Conservation (phyloP, 2,329 filamentous ascomycete species). For the Diaporthe batatas region DNA sequence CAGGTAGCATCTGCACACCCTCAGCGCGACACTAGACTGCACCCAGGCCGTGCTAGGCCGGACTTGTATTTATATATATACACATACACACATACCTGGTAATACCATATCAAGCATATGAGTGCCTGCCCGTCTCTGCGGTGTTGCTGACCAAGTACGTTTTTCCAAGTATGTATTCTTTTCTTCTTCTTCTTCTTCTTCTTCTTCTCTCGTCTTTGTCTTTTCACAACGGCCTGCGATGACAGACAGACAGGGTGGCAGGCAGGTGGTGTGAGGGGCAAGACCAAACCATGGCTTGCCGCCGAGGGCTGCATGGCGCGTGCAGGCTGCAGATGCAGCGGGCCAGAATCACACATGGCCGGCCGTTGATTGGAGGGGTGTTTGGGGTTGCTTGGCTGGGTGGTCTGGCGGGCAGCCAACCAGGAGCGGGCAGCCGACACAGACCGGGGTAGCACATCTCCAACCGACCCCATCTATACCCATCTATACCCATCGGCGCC, state of each 20-base stretch:
- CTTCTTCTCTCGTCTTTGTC: too few relatives aligned
- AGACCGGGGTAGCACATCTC: conserved; percentile 18
- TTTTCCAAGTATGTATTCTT: too few relatives aligned
- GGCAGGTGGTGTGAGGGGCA: too few relatives aligned
- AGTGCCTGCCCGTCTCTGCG: too few relatives aligned
- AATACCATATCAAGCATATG: too few relatives aligned
- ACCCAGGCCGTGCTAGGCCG: background rate
- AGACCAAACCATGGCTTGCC: conserved; percentile 22
- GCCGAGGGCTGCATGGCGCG: conserved; percentile 28
- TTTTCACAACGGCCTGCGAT: too few relatives aligned
- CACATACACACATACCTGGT: too few relatives aligned
- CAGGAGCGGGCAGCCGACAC: background rate
- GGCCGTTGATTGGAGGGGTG: conserved; percentile 39
- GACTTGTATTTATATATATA: conserved; percentile 18
- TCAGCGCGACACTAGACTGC: conserved; percentile 2
- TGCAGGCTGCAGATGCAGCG: conserved; percentile 39
- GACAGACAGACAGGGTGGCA: too few relatives aligned
- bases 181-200: too few relatives aligned
- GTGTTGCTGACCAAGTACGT: too few relatives aligned
- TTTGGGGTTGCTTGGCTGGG: background rate
- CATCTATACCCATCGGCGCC: conserved; percentile 13
- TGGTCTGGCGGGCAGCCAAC: conserved; percentile 29
- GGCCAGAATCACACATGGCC: conserved; percentile 33
- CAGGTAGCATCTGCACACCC: conserved; percentile 11
- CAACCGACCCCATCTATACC: too few relatives aligned